phyloP scores from a whole-genome alignment of 2,329 filamentous ascomycete species.

The Monilinia vaccinii-corymbosi region DNA sequence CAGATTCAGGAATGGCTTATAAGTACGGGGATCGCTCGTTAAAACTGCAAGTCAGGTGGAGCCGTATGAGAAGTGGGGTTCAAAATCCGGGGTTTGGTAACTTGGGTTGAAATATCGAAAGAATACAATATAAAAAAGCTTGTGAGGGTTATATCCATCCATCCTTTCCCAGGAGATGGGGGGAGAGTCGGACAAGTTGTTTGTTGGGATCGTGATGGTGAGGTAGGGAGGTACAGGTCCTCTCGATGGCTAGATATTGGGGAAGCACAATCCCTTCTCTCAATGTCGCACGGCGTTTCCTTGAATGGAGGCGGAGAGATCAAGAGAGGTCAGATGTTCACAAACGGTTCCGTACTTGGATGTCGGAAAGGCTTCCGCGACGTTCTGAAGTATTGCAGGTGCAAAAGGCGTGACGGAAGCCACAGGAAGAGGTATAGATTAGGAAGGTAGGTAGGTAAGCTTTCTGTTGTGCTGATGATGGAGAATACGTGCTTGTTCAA shows the following conservation, averaged over 20 bases:
- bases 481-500: background rate
- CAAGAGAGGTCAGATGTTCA: slow-evolving; percentile 10
- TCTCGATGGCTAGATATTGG: background rate
- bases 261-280: background rate
- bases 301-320: background rate
- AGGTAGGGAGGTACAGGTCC: no score
- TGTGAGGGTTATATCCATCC: background rate
- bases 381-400: background rate
- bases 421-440: background rate
- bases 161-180: background rate
- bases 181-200: background rate
- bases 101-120: background rate
- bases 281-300: slow-evolving; percentile 2
- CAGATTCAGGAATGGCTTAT: background rate
- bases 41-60: slow-evolving; percentile 3
- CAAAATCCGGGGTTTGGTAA: slow-evolving; percentile 6
- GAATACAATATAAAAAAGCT: background rate
- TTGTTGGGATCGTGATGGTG: background rate
- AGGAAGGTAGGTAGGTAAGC: slow-evolving; percentile 4
- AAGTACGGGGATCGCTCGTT: background rate
- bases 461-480: background rate
- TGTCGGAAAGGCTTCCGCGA: slow-evolving; percentile 6
- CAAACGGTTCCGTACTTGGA: slow-evolving; percentile 7
- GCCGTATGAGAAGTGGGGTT: background rate
- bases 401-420: background rate